A percentile compares a stretch with the other conserved stretches of the same genome.
These are phyloP conservation scores for Cavenderia fasciculata DNA, from an alignment of 78 protist genomes.

Conservation along the genomic window DNA sequence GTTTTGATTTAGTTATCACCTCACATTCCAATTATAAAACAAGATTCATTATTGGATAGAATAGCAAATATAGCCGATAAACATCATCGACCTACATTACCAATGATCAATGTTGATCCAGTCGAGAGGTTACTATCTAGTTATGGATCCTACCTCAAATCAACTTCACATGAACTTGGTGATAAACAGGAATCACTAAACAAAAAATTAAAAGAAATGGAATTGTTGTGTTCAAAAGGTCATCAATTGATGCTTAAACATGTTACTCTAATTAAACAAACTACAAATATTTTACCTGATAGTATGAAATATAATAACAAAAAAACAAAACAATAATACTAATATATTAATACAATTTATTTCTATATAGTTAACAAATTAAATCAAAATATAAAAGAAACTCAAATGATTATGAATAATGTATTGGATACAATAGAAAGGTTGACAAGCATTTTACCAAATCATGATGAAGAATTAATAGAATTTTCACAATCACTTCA, in stretches of 20 bases:
- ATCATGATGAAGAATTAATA: conserved; percentile 14
- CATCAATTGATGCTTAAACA: conserved; percentile 37
- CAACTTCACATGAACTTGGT: neutral
- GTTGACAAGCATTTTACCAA: conserved; percentile 9
- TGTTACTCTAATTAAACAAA: neutral
- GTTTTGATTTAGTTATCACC: too few species aligned
- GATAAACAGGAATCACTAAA: neutral
- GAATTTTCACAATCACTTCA: conserved; percentile 8
- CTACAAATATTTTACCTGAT: conserved; percentile 8
- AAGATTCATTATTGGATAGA: neutral
- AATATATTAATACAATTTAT: neutral
- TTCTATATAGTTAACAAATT: conserved; percentile 12
- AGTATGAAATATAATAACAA: neutral
- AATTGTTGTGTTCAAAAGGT: conserved; percentile 34
- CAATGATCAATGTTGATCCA: neutral
- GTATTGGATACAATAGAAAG: conserved; percentile 1
- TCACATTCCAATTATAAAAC: too few species aligned
- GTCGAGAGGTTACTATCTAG: neutral
- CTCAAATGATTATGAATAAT: conserved; percentile 15
- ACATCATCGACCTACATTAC: too few species aligned
- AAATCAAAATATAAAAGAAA: neutral
- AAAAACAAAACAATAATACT: neutral
- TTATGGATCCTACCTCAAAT: neutral
- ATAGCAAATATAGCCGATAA: neutral
- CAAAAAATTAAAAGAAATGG: conserved; percentile 31